Conservation (phyloP, 768 basidiomycete species). For the Termitomyces sp. region DNA sequence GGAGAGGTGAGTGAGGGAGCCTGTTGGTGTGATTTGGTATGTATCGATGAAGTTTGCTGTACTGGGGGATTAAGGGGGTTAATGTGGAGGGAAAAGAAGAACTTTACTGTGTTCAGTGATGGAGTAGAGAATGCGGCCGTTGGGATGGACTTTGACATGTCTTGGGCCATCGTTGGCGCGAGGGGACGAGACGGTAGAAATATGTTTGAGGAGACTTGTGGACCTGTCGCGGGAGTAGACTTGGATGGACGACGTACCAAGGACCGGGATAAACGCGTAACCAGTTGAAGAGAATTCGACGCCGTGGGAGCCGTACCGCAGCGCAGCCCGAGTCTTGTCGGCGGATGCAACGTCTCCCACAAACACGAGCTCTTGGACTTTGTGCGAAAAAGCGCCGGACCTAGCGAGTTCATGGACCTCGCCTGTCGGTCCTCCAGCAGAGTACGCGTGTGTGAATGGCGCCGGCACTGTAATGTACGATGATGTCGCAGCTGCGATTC, state of each 20-base stretch:
- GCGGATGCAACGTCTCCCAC: conserved; percentile 36
- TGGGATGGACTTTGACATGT: conserved; percentile 48
- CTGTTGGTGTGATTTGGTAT: conserved; percentile 30
- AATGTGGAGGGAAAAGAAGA: neutral
- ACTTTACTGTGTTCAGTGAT: conserved; percentile 45
- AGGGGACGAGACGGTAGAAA: conserved; percentile 33
- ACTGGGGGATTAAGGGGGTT: neutral
- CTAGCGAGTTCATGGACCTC: conserved; percentile 39
- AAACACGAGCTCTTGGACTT: conserved; percentile 42
- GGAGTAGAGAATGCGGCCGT: conserved; percentile 43
- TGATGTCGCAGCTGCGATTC: conserved; percentile 40
- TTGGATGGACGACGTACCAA: conserved; percentile 43
- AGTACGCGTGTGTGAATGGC: conserved; percentile 42
- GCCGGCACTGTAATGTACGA: conserved; percentile 46
- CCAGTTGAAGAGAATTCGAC: conserved; percentile 37
- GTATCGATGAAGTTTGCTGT: conserved; percentile 41
- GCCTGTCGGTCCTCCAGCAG: conserved; percentile 45
- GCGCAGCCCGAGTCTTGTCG: conserved; percentile 44
- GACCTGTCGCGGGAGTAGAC: conserved; percentile 31
- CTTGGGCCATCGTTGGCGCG: conserved; percentile 41
- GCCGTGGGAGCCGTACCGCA: conserved; percentile 49
- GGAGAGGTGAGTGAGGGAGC: conserved; percentile 22
- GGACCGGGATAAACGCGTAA: conserved; percentile 43
- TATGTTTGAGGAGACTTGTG: conserved; percentile 28
- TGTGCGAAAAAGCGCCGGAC: conserved; percentile 36